Evolutionary conservation across 179 eudicot genomes (phyloP).

Genomic region (Corrigiola litoralis): DNA sequence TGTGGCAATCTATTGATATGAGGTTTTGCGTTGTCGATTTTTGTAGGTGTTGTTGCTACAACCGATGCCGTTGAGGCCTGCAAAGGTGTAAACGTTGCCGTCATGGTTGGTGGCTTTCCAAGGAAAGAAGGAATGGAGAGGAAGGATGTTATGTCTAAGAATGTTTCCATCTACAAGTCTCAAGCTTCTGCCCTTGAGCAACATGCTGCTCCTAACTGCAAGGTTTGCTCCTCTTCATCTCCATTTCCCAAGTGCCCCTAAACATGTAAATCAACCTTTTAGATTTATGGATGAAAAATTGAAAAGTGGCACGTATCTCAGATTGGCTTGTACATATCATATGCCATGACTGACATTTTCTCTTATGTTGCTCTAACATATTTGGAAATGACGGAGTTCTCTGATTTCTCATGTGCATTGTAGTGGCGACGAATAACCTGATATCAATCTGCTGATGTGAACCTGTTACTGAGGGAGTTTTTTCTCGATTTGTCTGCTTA

Average conservation of each 20-base stretch:
- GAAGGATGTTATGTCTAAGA: slow-evolving; percentile 93
- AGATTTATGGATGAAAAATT: too few relatives aligned
- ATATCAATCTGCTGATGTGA: not conserved
- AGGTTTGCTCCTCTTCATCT: too few relatives aligned
- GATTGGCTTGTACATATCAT: not conserved
- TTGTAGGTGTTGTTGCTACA: slow-evolving; percentile 75
- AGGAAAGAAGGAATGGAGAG: slow-evolving; percentile 98
- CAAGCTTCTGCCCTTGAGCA: slow-evolving; percentile 92
- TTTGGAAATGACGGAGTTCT: not conserved
- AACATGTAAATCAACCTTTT: too few relatives aligned
- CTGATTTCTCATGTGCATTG: not conserved
- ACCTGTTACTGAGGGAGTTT: too few relatives aligned
- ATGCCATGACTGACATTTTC: too few relatives aligned
- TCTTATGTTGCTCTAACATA: not conserved
- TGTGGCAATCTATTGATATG: not conserved
- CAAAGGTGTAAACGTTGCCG: slow-evolving; percentile 82
- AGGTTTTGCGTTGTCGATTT: not conserved
- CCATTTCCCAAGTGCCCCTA: too few relatives aligned
- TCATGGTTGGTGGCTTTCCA: slow-evolving; percentile 98
- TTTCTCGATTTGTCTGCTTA: too few relatives aligned
- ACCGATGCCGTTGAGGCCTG: slow-evolving; percentile 80
- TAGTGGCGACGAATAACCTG: not conserved
- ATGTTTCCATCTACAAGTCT: slow-evolving; percentile 88
- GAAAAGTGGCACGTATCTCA: not conserved
- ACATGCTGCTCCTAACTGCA: slow-evolving; percentile 92